A percentile compares a stretch with the other conserved stretches of the same genome.
These are phyloP conservation scores for Penicillium brevicompactum DNA, from an alignment of 2,329 filamentous ascomycete genomes.

Conservation along the genomic window DNA sequence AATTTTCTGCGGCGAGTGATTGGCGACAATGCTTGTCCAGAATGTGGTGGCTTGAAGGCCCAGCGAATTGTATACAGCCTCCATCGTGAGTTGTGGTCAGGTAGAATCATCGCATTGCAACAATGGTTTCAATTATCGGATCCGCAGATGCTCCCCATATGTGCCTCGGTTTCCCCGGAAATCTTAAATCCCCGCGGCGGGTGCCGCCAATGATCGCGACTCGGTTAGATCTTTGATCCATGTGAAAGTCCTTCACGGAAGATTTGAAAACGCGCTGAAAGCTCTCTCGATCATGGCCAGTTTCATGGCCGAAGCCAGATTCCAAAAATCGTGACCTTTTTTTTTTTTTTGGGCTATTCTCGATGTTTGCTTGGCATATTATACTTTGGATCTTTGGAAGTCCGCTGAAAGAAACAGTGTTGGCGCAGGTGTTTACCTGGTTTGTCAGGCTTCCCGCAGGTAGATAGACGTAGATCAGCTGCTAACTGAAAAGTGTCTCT, in stretches of 20 bases:
- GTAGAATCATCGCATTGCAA: neutral
- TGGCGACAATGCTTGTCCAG: constrained; percentile 21
- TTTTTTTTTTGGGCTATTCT: no score
- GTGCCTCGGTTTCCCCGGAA: constrained; percentile 6
- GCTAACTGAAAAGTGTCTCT: no score
- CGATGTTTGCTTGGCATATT: no score
- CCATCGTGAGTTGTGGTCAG: constrained; percentile 2
- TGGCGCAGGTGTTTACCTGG: no score
- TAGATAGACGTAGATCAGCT: no score
- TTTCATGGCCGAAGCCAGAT: no score
- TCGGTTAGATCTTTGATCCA: neutral
- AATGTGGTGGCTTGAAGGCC: constrained; percentile 1
- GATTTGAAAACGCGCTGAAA: neutral
- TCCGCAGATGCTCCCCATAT: neutral
- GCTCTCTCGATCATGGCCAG: no score
- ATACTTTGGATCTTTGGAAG: no score
- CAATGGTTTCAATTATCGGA: neutral
- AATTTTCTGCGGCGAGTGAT: constrained; percentile 25
- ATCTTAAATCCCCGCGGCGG: neutral
- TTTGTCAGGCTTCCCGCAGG: no score
- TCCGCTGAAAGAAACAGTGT: no score
- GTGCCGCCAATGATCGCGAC: neutral
- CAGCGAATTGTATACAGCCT: neutral
- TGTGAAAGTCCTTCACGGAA: neutral
- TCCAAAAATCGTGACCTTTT: no score